phyloP scores from a whole-genome alignment of 2,329 filamentous ascomycete species.

The Elsinoe australis region DNA sequence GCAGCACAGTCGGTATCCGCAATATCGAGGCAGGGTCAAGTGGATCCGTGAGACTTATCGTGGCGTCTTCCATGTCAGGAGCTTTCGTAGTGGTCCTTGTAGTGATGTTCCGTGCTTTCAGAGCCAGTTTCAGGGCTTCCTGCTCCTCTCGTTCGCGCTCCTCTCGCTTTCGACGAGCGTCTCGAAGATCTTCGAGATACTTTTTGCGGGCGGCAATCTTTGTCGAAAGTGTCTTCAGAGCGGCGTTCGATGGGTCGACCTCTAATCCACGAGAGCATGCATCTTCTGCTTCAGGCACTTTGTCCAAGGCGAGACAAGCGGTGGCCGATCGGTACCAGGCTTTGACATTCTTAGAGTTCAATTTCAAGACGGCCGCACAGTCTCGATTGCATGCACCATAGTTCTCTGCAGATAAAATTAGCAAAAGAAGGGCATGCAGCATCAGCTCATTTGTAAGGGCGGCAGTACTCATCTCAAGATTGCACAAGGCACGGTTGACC shows the following conservation, averaged over 20 bases:
- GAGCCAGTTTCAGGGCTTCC: conserved; percentile 42
- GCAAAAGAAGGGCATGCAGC: background rate
- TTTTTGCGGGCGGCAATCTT: conserved; percentile 57
- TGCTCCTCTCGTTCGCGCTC: conserved; percentile 51
- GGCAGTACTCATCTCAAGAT: conserved; percentile 65
- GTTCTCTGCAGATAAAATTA: conserved; percentile 51
- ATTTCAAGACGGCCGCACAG: conserved; percentile 67
- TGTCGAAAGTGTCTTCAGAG: conserved; percentile 54
- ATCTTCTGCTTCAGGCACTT: conserved; percentile 71
- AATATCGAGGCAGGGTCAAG: conserved; percentile 65
- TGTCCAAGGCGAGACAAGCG: conserved; percentile 71
- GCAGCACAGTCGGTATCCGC: conserved; percentile 67
- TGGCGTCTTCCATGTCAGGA: conserved; percentile 82
- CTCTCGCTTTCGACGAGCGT: conserved; percentile 49
- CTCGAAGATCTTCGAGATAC: conserved; percentile 49
- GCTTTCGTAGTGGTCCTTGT: conserved; percentile 60
- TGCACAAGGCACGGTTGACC: conserved; percentile 81
- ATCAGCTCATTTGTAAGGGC: background rate
- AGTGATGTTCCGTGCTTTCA: conserved; percentile 64
- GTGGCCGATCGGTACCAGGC: conserved; percentile 78
- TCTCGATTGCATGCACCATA: conserved; percentile 80
- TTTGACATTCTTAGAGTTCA: conserved; percentile 79
- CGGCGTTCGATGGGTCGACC: conserved; percentile 61
- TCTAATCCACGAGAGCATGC: conserved; percentile 65
- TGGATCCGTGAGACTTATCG: conserved; percentile 61